Evolutionary conservation across 345 rosid genomes (phyloP).

Genomic region (Eucalyptus curtisii): DNA sequence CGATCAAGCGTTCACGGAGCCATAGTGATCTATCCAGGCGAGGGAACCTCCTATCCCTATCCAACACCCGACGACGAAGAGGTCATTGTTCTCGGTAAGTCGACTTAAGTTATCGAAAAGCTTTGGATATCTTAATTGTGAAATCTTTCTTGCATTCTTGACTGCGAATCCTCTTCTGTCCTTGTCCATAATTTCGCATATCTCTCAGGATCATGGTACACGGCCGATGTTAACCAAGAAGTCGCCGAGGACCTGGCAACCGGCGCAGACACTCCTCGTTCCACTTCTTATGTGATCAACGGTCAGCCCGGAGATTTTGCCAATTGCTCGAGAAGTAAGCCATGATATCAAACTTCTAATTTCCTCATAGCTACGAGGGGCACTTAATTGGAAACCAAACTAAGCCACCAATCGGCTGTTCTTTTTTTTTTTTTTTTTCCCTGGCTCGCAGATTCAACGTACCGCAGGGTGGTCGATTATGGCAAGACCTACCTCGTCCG

Average conservation of each 20-base stretch:
- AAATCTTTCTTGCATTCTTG: background rate
- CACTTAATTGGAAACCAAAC: background rate
- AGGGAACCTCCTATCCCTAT: background rate
- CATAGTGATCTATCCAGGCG: background rate
- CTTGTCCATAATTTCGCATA: background rate
- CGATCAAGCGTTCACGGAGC: conserved; percentile 10
- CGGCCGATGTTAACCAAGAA: background rate
- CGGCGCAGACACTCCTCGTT: conserved; percentile 4
- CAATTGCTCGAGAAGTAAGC: background rate
- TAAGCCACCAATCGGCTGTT: background rate
- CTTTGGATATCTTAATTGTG: background rate
- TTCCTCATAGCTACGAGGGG: background rate
- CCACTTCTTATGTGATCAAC: conserved; percentile 13
- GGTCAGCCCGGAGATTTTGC: conserved; percentile 16
- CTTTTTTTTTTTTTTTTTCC: background rate
- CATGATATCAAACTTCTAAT: background rate
- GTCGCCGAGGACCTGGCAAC: background rate
- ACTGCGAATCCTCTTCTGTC: background rate
- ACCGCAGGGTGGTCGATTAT: background rate
- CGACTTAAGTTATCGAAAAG: background rate
- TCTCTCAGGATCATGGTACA: conserved; percentile 10
- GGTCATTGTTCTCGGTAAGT: conserved; percentile 2
- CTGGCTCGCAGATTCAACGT: background rate
- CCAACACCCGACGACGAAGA: background rate
- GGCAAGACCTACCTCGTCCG: conserved; percentile 25